Percentiles rank a stretch among this genome's conserved stretches.
Conservation (phyloP, 768 basidiomycete species). For the Mycena rosella region DNA sequence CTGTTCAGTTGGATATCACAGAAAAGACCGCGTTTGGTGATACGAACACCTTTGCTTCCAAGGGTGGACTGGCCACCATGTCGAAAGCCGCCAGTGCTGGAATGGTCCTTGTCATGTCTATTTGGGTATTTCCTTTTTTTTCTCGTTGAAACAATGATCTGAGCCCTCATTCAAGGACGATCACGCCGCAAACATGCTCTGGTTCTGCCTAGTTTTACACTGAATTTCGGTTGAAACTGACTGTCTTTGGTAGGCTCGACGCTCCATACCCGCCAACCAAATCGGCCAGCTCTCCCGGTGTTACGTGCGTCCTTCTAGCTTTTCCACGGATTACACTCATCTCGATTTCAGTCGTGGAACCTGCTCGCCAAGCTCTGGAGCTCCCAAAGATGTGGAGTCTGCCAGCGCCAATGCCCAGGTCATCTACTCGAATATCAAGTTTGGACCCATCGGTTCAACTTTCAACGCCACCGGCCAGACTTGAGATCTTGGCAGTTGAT, state of each 20-base stretch:
- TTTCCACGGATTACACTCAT: conserved; percentile 3
- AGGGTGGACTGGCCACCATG: conserved; percentile 48
- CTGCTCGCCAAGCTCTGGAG: conserved; percentile 41
- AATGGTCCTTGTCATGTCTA: conserved; percentile 28
- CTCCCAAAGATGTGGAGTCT: conserved; percentile 11
- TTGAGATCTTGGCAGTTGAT: conserved; percentile 9
- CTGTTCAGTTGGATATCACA: conserved; percentile 17
- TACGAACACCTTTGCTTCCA: conserved; percentile 49
- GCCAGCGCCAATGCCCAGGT: conserved; percentile 21
- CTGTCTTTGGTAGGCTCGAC: conserved; percentile 19
- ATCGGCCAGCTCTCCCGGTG: conserved; percentile 21
- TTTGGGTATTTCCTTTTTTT: conserved; percentile 30
- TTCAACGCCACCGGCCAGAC: conserved; percentile 7
- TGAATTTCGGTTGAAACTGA: conserved; percentile 10
- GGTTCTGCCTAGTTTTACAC: conserved; percentile 6
- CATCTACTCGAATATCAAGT: conserved; percentile 24
- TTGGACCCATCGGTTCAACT: conserved; percentile 24
- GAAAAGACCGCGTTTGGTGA: conserved; percentile 51
- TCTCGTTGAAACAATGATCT: conserved; percentile 12
- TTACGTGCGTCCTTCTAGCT: conserved; percentile 26
- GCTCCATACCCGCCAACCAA: conserved; percentile 31
- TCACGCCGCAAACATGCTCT: conserved; percentile 24
- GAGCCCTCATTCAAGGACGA: conserved; percentile 23
- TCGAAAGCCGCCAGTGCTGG: conserved; percentile 20
- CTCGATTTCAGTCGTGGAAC: conserved; percentile 44